phyloP scores from a whole-genome alignment of 1,139 yeast genomes.

The Diutina neorugosa region DNA sequence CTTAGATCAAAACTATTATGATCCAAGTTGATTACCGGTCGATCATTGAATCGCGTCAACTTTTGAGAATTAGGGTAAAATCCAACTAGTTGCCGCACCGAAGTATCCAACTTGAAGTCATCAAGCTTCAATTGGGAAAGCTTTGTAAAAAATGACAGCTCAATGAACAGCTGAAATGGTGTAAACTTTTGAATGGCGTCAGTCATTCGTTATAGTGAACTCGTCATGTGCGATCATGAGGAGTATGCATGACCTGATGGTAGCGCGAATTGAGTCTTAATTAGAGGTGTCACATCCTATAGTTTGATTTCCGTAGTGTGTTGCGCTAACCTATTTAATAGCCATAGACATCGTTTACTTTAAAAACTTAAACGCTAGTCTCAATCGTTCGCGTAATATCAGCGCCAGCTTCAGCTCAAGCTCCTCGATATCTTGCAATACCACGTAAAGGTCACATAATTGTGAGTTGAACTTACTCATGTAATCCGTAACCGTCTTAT shows the following conservation, averaged over 20 bases:
- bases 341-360: not conserved
- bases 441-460: not conserved
- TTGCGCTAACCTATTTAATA: not conserved
- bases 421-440: not conserved
- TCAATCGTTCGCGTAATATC: not conserved
- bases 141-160: conserved; percentile 73
- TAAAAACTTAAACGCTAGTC: not conserved
- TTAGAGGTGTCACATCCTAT: no score
- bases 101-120: conserved; percentile 47
- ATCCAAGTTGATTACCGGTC: conserved; percentile 26
- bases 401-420: conserved; percentile 1
- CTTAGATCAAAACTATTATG: conserved; percentile 28
- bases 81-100: conserved; percentile 28
- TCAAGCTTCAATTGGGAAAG: conserved; percentile 59
- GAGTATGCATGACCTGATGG: not conserved
- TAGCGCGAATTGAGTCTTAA: no score
- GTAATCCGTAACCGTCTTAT: not conserved
- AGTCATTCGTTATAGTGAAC: not conserved
- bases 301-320: no score
- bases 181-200: not conserved
- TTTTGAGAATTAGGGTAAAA: conserved; percentile 19
- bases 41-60: conserved; percentile 30
- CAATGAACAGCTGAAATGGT: conserved; percentile 44
- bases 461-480: not conserved
- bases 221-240: not conserved